Conservation (phyloP, 2,329 filamentous ascomycete genomes). For the Rhexocercosporidium sp. region DNA sequence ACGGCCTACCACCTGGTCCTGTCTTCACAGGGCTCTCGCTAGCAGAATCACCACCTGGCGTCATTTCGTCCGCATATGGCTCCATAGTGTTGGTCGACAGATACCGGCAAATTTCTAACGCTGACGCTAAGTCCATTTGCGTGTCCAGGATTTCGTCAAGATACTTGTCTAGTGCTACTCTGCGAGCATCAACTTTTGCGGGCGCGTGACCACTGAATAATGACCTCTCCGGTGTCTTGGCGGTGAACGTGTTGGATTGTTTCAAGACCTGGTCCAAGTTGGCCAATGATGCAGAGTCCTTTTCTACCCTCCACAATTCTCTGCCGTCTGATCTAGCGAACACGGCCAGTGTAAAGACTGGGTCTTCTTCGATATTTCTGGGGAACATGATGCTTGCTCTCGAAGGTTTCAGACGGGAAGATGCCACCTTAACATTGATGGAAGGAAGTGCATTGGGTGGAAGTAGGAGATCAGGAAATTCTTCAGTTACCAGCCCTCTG, state of each 20-base stretch:
- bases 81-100: slow-evolving; percentile 72
- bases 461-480: slow-evolving; percentile 84
- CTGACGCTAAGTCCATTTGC: slow-evolving; percentile 76
- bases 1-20: slow-evolving; percentile 68
- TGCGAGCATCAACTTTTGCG: slow-evolving; percentile 87
- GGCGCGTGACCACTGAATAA: slow-evolving; percentile 93
- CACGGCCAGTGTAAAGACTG: slow-evolving; percentile 89
- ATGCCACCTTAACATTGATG: slow-evolving; percentile 85
- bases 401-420: slow-evolving; percentile 92
- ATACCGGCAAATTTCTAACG: slow-evolving; percentile 84
- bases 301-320: slow-evolving; percentile 94
- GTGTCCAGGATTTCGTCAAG: slow-evolving; percentile 86
- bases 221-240: slow-evolving; percentile 80
- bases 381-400: slow-evolving; percentile 82
- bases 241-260: slow-evolving; percentile 72
- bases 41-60: slow-evolving; percentile 45
- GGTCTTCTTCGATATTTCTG: slow-evolving; percentile 85
- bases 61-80: slow-evolving; percentile 63
- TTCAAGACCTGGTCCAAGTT: slow-evolving; percentile 83
- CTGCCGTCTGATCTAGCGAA: slow-evolving; percentile 75
- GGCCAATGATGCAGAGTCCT: slow-evolving; percentile 81
- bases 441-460: slow-evolving; percentile 88
- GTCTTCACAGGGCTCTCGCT: slow-evolving; percentile 49
- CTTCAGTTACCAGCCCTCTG: slow-evolving; percentile 79
- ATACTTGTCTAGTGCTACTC: slow-evolving; percentile 81